Evolutionary conservation across 371 early-diverging fungal genomes (phyloP).

Genomic region (Basidiobolus meristosporus): DNA sequence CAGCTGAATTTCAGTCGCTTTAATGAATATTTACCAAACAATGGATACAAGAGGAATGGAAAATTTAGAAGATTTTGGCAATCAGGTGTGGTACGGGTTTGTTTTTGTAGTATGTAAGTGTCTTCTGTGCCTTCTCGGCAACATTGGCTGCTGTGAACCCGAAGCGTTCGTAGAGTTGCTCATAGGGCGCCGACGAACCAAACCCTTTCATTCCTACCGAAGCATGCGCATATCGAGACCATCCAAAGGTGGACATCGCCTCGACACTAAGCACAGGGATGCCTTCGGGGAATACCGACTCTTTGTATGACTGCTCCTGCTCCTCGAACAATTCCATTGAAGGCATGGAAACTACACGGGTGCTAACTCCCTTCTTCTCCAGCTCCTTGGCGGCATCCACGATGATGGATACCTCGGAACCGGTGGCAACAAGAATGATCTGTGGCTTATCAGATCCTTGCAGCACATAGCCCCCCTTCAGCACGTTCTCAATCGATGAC

Average conservation of each 20-base stretch:
- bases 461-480: slow-evolving; percentile 64
- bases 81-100: not conserved
- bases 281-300: slow-evolving; percentile 58
- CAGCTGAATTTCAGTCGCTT: too few relatives aligned
- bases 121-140: slow-evolving; percentile 57
- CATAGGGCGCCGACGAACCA: slow-evolving; percentile 78
- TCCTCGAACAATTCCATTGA: slow-evolving; percentile 88
- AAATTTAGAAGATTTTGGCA: not conserved
- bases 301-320: slow-evolving; percentile 73
- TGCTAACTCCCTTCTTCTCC: slow-evolving; percentile 24
- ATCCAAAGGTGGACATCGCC: slow-evolving; percentile 83
- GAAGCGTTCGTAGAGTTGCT: slow-evolving; percentile 62
- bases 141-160: slow-evolving; percentile 62
- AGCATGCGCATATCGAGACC: slow-evolving; percentile 85
- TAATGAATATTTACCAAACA: too few relatives aligned
- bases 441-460: slow-evolving; percentile 20
- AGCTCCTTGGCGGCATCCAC: slow-evolving; percentile 69
- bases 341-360: slow-evolving; percentile 92
- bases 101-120: slow-evolving; percentile 48
- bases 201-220: slow-evolving; percentile 90
- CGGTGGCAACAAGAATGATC: slow-evolving; percentile 76
- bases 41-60: too few relatives aligned
- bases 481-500: slow-evolving; percentile 53
- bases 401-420: slow-evolving; percentile 87
- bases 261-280: slow-evolving; percentile 82